Conservation (phyloP, 768 basidiomycete species). For the Erythrobasidium yunnanense region DNA sequence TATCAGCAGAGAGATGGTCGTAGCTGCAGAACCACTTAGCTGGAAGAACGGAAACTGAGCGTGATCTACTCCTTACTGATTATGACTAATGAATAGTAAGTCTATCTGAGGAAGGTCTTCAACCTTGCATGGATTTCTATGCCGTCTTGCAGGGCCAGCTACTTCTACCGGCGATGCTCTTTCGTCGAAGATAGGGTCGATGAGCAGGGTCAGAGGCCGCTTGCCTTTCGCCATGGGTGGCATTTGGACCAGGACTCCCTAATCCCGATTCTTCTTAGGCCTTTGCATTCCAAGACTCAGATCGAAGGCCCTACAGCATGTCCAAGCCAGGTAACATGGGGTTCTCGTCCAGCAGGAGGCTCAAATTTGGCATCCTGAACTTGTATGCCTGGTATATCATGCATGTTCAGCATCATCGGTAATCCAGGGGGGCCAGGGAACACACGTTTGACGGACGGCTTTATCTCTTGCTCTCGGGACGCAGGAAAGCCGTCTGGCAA, state of each 20-base stretch:
- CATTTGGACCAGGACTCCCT: constrained; percentile 16
- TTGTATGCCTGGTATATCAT: constrained; percentile 15
- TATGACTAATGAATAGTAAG: constrained; percentile 45
- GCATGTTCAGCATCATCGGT: background rate
- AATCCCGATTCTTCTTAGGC: background rate
- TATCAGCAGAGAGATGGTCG: constrained; percentile 46
- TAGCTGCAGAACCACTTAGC: constrained; percentile 39
- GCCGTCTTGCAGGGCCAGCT: constrained; percentile 40
- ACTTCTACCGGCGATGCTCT: constrained; percentile 40
- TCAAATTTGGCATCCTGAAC: background rate
- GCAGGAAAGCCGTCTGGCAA: background rate
- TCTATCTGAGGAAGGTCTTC: constrained; percentile 45
- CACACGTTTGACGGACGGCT: background rate
- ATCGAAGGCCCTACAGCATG: background rate
- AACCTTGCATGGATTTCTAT: constrained; percentile 43
- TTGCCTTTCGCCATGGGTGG: constrained; percentile 25
- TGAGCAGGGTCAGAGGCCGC: constrained; percentile 41
- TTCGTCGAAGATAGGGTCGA: constrained; percentile 46
- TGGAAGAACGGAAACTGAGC: background rate
- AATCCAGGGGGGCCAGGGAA: background rate
- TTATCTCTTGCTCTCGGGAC: background rate
- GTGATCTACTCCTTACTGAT: constrained; percentile 42
- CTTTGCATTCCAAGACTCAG: background rate
- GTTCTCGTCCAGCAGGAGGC: background rate
- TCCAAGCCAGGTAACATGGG: constrained; percentile 13